Evolutionary conservation across 768 basidiomycete genomes (phyloP).

Genomic region (Lentinula sp.): DNA sequence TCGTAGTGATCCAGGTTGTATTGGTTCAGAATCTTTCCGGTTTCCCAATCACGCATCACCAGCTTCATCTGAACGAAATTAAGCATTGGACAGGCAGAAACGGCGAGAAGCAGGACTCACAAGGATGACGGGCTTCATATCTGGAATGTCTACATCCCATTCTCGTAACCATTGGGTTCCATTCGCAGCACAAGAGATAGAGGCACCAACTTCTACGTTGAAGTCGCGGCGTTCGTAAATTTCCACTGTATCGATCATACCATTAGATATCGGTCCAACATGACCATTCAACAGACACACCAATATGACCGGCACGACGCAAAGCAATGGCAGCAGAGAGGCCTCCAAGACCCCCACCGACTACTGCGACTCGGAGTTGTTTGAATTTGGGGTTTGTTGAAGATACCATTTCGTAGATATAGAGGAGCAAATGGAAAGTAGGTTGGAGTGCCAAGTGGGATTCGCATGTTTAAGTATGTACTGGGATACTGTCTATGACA

Average conservation of each 20-base stretch:
- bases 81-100: not conserved
- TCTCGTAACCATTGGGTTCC: conserved; percentile 26
- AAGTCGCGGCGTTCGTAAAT: conserved; percentile 23
- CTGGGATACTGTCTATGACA: not conserved
- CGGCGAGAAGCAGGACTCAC: not conserved
- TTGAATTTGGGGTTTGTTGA: conserved; percentile 7
- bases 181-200: conserved; percentile 26
- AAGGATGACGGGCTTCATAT: conserved; percentile 22
- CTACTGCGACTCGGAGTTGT: conserved; percentile 13
- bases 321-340: conserved; percentile 18
- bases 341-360: conserved; percentile 19
- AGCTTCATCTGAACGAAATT: conserved; percentile 17
- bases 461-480: not conserved
- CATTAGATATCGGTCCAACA: not conserved
- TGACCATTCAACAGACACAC: not conserved
- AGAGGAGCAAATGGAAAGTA: not conserved
- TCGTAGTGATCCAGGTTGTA: conserved; percentile 24
- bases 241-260: conserved; percentile 12
- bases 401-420: not conserved
- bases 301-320: conserved; percentile 18
- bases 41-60: conserved; percentile 28
- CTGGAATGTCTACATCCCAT: conserved; percentile 24
- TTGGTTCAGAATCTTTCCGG: conserved; percentile 21
- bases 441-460: not conserved
- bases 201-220: conserved; percentile 25